Conservation (phyloP, 805 yeast species). For the Candida chauliodis region DNA sequence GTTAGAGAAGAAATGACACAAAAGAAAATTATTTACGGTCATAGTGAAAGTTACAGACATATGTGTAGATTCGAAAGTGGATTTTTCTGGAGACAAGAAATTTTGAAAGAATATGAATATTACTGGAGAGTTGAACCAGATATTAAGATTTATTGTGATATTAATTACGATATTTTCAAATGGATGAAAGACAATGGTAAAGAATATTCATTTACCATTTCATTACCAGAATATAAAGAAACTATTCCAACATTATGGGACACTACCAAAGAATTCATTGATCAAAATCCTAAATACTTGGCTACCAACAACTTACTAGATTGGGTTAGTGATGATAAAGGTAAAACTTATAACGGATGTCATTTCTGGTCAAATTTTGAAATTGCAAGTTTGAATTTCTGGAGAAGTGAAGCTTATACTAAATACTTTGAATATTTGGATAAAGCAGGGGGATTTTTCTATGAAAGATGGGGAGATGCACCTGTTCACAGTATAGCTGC, state of each 20-base stretch:
- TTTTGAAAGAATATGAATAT: constrained; percentile 71
- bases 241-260: constrained; percentile 86
- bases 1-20: constrained; percentile 55
- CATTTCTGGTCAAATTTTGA: constrained; percentile 91
- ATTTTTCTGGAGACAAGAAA: constrained; percentile 74
- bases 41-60: constrained; percentile 72
- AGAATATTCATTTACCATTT: constrained; percentile 80
- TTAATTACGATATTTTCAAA: constrained; percentile 80
- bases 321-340: constrained; percentile 65
- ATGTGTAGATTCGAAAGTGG: constrained; percentile 93
- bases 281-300: constrained; percentile 56
- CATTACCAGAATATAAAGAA: constrained; percentile 74
- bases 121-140: constrained; percentile 95
- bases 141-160: constrained; percentile 73
- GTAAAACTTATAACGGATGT: constrained; percentile 79
- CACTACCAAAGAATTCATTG: constrained; percentile 61
- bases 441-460: constrained; percentile 79
- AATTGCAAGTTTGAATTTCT: constrained; percentile 65
- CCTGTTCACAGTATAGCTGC: constrained; percentile 89
- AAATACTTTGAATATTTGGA: constrained; percentile 71
- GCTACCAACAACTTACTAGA: constrained; percentile 62
- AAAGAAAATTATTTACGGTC: constrained; percentile 68
- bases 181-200: constrained; percentile 71
- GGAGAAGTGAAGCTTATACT: constrained; percentile 68
- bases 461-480: constrained; percentile 92